Percentiles rank a stretch among this genome's conserved stretches.
These are phyloP conservation scores for Auriscalpium orientale DNA, from an alignment of 768 basidiomycete species.

Conservation along the genomic window DNA sequence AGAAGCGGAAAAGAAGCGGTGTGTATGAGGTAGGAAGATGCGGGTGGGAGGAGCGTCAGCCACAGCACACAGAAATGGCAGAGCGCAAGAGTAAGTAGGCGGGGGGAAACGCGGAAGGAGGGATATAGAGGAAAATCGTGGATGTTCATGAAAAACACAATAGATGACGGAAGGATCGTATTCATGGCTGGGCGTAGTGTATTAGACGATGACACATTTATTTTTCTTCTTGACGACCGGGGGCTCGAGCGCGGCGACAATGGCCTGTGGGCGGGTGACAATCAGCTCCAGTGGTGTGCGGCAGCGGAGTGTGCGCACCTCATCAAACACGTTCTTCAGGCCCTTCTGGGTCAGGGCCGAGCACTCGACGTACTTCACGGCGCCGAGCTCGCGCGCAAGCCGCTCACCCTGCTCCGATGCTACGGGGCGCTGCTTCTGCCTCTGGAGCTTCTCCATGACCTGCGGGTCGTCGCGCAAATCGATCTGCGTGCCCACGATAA, in stretches of 20 bases:
- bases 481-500: slow-evolving; percentile 98
- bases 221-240: slow-evolving; percentile 78
- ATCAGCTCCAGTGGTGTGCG: background rate
- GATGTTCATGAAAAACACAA: slow-evolving; percentile 11
- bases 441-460: slow-evolving; percentile 89
- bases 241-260: slow-evolving; percentile 96
- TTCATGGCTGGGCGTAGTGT: slow-evolving; percentile 22
- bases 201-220: slow-evolving; percentile 83
- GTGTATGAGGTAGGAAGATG: slow-evolving; percentile 14
- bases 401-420: slow-evolving; percentile 83
- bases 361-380: slow-evolving; percentile 99
- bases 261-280: slow-evolving; percentile 51
- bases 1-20: slow-evolving; percentile 13
- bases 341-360: slow-evolving; percentile 99
- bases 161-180: slow-evolving; percentile 8
- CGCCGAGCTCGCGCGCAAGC: slow-evolving; percentile 94
- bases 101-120: slow-evolving; percentile 9
- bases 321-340: slow-evolving; percentile 99
- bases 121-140: slow-evolving; percentile 1
- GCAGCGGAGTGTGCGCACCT: slow-evolving; percentile 49
- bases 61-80: slow-evolving; percentile 8
- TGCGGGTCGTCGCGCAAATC: slow-evolving; percentile 91
- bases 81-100: slow-evolving; percentile 9
- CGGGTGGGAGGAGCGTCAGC: slow-evolving; percentile 8
- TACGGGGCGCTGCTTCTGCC: slow-evolving; percentile 96